phyloP scores from a whole-genome alignment of 768 basidiomycete genomes.

The Termitomyces sp. region DNA sequence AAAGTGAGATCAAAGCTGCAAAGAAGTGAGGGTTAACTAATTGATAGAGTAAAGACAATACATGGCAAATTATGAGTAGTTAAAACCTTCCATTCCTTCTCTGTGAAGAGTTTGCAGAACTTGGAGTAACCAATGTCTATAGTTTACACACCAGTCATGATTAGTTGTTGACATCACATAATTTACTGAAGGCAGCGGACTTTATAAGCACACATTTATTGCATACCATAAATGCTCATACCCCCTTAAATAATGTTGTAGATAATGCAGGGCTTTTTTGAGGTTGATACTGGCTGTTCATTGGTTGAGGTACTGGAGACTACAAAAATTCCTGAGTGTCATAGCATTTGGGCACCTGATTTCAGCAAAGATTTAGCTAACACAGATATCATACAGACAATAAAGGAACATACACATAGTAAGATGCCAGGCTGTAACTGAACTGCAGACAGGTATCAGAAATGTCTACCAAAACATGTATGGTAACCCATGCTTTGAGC shows the following conservation, averaged over 20 bases:
- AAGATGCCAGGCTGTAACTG: conserved; percentile 85
- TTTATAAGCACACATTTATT: conserved; percentile 84
- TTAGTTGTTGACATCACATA: too few species aligned
- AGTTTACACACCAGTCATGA: too few species aligned
- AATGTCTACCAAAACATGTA: conserved; percentile 23
- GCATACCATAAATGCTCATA: conserved; percentile 67
- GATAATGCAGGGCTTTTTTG: conserved; percentile 54
- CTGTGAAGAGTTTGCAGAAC: conserved; percentile 87
- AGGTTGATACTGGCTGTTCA: conserved; percentile 80
- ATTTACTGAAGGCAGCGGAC: too few species aligned
- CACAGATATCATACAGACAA: not conserved
- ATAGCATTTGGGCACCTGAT: conserved; percentile 63
- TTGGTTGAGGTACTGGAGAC: conserved; percentile 46
- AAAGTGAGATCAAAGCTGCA: conserved; percentile 59
- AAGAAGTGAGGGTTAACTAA: not conserved
- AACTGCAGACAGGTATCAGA: conserved; percentile 34
- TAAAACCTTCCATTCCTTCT: conserved; percentile 91
- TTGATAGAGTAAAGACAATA: not conserved
- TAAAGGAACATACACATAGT: conserved; percentile 54
- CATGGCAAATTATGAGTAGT: conserved; percentile 51
- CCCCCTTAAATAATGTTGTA: conserved; percentile 57
- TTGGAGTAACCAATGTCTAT: conserved; percentile 88
- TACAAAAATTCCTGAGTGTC: conserved; percentile 35
- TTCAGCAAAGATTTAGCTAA: not conserved
- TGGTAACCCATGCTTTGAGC: conserved; percentile 32